phyloP scores from a whole-genome alignment of 1,284 basidiomycete species.

The Sanghuangporus sanghuang region DNA sequence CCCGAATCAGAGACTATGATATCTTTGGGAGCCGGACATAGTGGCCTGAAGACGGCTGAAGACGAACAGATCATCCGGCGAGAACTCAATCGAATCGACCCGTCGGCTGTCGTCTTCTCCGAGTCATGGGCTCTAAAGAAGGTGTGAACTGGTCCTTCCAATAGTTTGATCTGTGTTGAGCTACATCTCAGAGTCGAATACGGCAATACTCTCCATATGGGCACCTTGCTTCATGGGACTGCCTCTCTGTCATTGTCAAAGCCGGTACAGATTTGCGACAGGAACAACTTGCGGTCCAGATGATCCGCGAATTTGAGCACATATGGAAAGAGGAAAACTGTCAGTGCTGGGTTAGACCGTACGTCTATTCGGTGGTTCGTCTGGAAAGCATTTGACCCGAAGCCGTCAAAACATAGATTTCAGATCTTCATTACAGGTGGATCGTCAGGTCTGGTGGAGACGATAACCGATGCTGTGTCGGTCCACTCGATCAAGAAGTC shows the following conservation, averaged over 20 bases:
- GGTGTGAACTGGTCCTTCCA: slow-evolving; percentile 34
- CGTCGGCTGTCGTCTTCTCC: slow-evolving; percentile 89
- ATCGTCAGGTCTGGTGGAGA: slow-evolving; percentile 89
- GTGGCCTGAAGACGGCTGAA: slow-evolving; percentile 64
- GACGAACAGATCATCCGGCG: slow-evolving; percentile 90
- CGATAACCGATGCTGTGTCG: slow-evolving; percentile 94
- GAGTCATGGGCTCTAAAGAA: slow-evolving; percentile 97
- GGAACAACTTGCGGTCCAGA: slow-evolving; percentile 94
- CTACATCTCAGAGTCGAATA: slow-evolving; percentile 66
- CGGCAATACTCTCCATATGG: slow-evolving; percentile 93
- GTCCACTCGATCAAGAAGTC: slow-evolving; percentile 99
- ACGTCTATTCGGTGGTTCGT: slow-evolving; percentile 28
- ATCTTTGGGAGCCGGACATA: slow-evolving; percentile 37
- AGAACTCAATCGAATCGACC: slow-evolving; percentile 96
- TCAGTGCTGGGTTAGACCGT: slow-evolving; percentile 91
- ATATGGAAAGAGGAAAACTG: slow-evolving; percentile 96
- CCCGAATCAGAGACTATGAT: slow-evolving; percentile 53
- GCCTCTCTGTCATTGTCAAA: slow-evolving; percentile 97
- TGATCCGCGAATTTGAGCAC: slow-evolving; percentile 88
- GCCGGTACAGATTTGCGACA: slow-evolving; percentile 96
- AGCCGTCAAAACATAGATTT: slow-evolving; percentile 27
- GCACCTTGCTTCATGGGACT: slow-evolving; percentile 83
- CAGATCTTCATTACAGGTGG: slow-evolving; percentile 94
- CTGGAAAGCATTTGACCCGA: not conserved
- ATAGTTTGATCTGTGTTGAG: slow-evolving; percentile 14